phyloP scores from a whole-genome alignment of 371 early-diverging fungal genomes.

The Cokeromyces recurvatus region DNA sequence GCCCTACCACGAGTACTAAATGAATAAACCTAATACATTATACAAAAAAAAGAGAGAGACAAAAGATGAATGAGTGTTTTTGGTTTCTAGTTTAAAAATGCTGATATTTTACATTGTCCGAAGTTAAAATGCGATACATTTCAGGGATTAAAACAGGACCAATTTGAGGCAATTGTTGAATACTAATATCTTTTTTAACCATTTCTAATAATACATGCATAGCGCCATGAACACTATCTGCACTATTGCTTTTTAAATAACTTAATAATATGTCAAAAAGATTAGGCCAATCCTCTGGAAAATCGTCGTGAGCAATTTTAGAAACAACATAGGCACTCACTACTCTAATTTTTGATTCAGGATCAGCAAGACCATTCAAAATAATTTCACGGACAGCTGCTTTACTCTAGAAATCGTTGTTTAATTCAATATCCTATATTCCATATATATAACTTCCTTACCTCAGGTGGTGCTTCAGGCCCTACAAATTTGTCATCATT shows the following conservation, averaged over 20 bases:
- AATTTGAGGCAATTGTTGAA: conserved; percentile 77
- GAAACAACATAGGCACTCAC: conserved; percentile 79
- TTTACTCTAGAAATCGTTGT: conserved; percentile 45
- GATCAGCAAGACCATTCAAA: conserved; percentile 53
- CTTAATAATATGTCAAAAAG: conserved; percentile 75
- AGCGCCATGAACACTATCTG: conserved; percentile 79
- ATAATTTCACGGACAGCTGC: conserved; percentile 46
- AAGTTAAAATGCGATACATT: conserved; percentile 68
- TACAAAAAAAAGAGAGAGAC: no score
- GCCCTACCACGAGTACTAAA: conserved; percentile 74
- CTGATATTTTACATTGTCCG: conserved; percentile 44
- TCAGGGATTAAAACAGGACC: conserved; percentile 80
- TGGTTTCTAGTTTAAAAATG: no score
- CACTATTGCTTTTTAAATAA: conserved; percentile 60
- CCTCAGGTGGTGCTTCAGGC: conserved; percentile 54
- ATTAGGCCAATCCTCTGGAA: conserved; percentile 94
- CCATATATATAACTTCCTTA: conserved; percentile 5
- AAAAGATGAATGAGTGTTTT: no score
- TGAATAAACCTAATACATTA: conserved; percentile 45
- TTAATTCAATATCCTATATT: no score
- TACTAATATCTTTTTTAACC: conserved; percentile 81
- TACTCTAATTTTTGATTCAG: conserved; percentile 58
- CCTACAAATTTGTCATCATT: conserved; percentile 55
- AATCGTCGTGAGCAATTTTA: conserved; percentile 87
- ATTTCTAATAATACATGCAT: conserved; percentile 87